Evolutionary conservation across 306 rosid genomes (phyloP).

Genomic region (Elaeagnus macrophylla): DNA sequence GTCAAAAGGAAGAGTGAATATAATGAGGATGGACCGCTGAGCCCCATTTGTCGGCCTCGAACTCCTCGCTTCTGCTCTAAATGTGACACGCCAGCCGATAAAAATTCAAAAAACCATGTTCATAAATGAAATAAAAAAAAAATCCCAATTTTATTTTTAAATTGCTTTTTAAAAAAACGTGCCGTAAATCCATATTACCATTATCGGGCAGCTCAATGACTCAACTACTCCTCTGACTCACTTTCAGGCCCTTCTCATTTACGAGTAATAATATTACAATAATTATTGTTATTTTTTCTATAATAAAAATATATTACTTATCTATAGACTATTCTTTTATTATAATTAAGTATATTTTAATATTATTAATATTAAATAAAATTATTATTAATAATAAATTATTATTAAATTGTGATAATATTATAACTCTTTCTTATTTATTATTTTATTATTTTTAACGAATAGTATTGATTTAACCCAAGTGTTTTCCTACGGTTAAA

Average conservation of each 20-base stretch:
- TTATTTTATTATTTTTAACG: too few species aligned
- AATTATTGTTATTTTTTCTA: slow-evolving; percentile 14
- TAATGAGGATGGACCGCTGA: slow-evolving; percentile 29
- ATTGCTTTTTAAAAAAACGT: not conserved
- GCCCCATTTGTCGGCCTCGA: slow-evolving; percentile 75
- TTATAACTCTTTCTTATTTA: too few species aligned
- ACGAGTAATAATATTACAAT: slow-evolving; percentile 42
- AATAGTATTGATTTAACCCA: too few species aligned
- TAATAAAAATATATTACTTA: too few species aligned
- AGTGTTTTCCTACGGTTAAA: too few species aligned
- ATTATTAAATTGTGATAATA: too few species aligned
- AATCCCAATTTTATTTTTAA: not conserved
- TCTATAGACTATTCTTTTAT: too few species aligned
- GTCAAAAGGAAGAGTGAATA: slow-evolving; percentile 20
- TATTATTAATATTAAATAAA: too few species aligned
- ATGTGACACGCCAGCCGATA: slow-evolving; percentile 56
- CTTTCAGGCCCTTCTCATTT: slow-evolving; percentile 27
- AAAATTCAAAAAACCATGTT: not conserved
- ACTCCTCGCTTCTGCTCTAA: slow-evolving; percentile 32
- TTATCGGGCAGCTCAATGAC: slow-evolving; percentile 58
- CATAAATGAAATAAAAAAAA: not conserved
- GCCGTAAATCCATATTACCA: slow-evolving; percentile 12
- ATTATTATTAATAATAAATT: too few species aligned
- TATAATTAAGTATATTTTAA: too few species aligned
- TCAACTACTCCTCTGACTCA: slow-evolving; percentile 90